A percentile compares a stretch with the other conserved stretches of the same genome.
Evolutionary conservation across 495 filamentous ascomycete species (phyloP).

Genomic region (Zalerion maritima): DNA sequence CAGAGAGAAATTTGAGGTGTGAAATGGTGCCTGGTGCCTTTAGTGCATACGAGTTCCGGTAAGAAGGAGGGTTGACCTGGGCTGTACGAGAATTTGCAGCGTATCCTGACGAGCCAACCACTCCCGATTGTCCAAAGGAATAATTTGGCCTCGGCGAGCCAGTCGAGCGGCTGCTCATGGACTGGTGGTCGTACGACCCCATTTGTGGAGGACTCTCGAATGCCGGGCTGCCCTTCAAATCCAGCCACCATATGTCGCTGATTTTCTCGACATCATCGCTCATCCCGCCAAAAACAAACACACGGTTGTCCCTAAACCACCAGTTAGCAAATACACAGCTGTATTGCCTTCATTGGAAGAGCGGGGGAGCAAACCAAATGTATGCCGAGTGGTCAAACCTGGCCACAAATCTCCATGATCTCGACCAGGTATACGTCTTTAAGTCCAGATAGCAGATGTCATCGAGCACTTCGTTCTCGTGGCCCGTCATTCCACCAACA

Average conservation of each 20-base stretch:
- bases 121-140: conserved; percentile 21
- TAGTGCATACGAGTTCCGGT: conserved; percentile 55
- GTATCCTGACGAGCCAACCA: conserved; percentile 55
- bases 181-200: conserved; percentile 42
- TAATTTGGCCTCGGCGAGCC: conserved; percentile 30
- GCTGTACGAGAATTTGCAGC: conserved; percentile 80
- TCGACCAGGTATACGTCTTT: conserved; percentile 96
- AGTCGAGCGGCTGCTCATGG: conserved; percentile 13
- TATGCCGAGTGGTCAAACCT: conserved; percentile 89
- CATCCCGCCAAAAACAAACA: conserved; percentile 96
- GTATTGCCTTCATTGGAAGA: background rate
- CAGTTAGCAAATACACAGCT: conserved; percentile 3
- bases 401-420: conserved; percentile 84
- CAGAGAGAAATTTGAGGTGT: conserved; percentile 74
- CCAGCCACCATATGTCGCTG: conserved; percentile 91
- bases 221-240: conserved; percentile 75
- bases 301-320: conserved; percentile 42
- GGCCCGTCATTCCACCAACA: conserved; percentile 75
- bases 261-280: conserved; percentile 91
- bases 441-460: conserved; percentile 93
- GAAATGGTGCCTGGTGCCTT: conserved; percentile 72
- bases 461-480: conserved; percentile 77
- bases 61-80: conserved; percentile 59
- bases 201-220: conserved; percentile 62
- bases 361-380: conserved; percentile 42